phyloP scores from a whole-genome alignment of 371 early-diverging fungal genomes.

The Dichotomocladium elegans region DNA sequence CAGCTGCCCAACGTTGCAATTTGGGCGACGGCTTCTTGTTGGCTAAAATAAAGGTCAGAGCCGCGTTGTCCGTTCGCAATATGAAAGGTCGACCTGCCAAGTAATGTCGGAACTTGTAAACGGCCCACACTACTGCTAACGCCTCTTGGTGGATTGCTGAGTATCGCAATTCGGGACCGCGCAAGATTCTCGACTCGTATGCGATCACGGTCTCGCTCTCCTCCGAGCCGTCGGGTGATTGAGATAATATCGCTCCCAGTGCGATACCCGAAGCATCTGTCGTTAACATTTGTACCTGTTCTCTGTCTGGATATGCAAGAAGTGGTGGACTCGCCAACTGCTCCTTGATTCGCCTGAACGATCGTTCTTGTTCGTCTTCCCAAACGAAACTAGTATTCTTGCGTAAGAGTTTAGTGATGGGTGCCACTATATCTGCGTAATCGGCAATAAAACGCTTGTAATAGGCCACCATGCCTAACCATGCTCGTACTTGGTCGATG shows the following conservation, averaged over 20 bases:
- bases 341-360: slow-evolving; percentile 12
- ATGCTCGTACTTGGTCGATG: slow-evolving; percentile 11
- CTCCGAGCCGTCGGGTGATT: slow-evolving; percentile 11
- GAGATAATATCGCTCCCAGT: slow-evolving; percentile 27
- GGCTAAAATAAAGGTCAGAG: slow-evolving; percentile 3
- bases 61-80: slow-evolving; percentile 4
- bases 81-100: slow-evolving; percentile 18
- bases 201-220: slow-evolving; percentile 9
- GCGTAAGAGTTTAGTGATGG: slow-evolving; percentile 8
- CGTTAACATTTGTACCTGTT: slow-evolving; percentile 15
- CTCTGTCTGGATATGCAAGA: slow-evolving; percentile 1
- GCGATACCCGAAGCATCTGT: slow-evolving; percentile 13
- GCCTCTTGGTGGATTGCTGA: slow-evolving; percentile 23
- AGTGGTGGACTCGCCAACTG: slow-evolving; percentile 1
- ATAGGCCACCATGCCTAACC: slow-evolving; percentile 26
- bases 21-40: slow-evolving; percentile 1
- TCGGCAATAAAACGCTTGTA: slow-evolving; percentile 30
- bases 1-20: slow-evolving; percentile 7
- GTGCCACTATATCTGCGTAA: slow-evolving; percentile 11
- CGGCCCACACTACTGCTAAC: slow-evolving; percentile 28
- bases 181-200: slow-evolving; percentile 9
- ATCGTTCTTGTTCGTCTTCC: slow-evolving; percentile 4
- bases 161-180: slow-evolving; percentile 4
- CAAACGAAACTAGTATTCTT: slow-evolving; percentile 13
- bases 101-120: slow-evolving; percentile 23